These are phyloP conservation scores for Calonectria henricotiae DNA, from an alignment of 2,329 filamentous ascomycete genomes.

Conservation along the genomic window DNA sequence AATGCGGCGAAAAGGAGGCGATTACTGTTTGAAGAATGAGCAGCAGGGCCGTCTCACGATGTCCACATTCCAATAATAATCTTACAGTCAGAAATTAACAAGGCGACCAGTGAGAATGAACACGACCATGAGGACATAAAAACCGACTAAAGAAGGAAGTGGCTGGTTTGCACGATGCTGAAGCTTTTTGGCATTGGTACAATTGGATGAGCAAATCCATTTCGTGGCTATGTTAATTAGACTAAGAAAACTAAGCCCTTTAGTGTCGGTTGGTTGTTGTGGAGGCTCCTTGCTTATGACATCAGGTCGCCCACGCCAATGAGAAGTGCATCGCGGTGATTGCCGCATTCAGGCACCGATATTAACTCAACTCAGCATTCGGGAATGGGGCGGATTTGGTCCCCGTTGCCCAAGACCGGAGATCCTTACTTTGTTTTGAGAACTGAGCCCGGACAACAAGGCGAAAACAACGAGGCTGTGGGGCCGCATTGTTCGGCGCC, in stretches of 20 bases:
- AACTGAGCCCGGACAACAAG: background rate
- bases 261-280: conserved; percentile 10
- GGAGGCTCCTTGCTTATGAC: conserved; percentile 17
- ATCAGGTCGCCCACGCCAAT: conserved; percentile 7
- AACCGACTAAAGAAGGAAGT: background rate
- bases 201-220: conserved; percentile 2
- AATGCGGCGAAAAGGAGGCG: background rate
- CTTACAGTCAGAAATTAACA: background rate
- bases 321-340: background rate
- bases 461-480: conserved; percentile 20
- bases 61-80: background rate
- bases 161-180: conserved; percentile 8
- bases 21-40: background rate
- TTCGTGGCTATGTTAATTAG: conserved; percentile 18
- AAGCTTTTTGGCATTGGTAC: conserved; percentile 4
- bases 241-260: background rate
- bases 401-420: background rate
- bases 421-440: background rate
- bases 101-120: background rate
- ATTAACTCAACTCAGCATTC: background rate
- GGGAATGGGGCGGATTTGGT: background rate
- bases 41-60: background rate
- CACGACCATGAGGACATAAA: background rate
- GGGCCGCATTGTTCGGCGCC: conserved; percentile 28
- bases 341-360: background rate